Base-by-base conservation (phyloP, 2,329 filamentous ascomycete species). In the Hypoxylon sp. region DNA sequence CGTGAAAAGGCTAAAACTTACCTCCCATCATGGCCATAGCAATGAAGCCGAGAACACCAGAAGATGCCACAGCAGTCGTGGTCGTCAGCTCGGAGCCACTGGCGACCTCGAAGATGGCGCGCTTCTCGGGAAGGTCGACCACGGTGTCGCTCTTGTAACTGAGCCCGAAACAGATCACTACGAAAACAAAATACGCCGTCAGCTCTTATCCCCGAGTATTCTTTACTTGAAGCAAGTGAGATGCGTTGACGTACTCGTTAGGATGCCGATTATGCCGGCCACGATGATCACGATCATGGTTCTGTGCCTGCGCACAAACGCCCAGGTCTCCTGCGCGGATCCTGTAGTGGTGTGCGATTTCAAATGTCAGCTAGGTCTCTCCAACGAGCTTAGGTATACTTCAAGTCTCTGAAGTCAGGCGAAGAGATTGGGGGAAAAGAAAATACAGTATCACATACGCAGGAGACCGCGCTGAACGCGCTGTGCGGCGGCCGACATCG, bases 211-310 rank as follows among this genome's bases (percentile, higher is more conserved):
- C 23, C 6, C 8, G 15, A 11, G 29, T 8, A 17, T 33, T 55
- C 7, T 24, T 49, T 23, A 33, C 5, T 9, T 15, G n/a, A n/a
- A n/a, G n/a, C 11, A 3, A n/a, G 8, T 18, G 1, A n/a, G 18
- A n/a, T 6, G 21, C 10, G 21, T 15, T 1, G 9, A 62, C 65
- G 62, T 15, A 69, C 67, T 35, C 21, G 59, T 46, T 4, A 64
- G 33, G 17, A 53, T 38, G 5, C 35, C 58, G 11, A 49, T 8
- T 13, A 53, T 47, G 17, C 64, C 31, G 2, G 57, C 3, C 23
- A 67, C 42, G 31, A 68, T 48, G 38, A 51, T 4, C 15, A 60
- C 2, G 17, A 68, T 65, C 3, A 65, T 7, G 26, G 63, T 13
- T 40, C 66, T 66, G 17, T 35, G 51, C 2, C 50, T 66, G 48